These are phyloP conservation scores for Lignosus rhinocerotis DNA, from an alignment of 1,284 basidiomycete genomes.

Conservation along the genomic window DNA sequence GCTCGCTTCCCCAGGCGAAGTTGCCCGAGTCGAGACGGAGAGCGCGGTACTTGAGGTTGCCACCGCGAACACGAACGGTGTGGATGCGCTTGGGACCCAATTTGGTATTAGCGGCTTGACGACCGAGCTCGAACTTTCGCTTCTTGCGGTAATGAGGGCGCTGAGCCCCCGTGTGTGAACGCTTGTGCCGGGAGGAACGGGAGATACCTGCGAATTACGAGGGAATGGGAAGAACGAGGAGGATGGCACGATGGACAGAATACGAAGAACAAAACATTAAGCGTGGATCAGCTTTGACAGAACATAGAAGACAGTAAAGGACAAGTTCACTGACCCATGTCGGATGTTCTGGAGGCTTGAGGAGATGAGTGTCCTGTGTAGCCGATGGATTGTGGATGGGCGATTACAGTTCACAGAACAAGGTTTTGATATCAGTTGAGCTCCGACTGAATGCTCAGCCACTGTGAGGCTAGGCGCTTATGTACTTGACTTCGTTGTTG, in stretches of 20 bases:
- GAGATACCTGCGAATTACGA: slow-evolving; percentile 73
- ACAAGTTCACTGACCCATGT: slow-evolving; percentile 38
- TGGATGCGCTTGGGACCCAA: slow-evolving; percentile 92
- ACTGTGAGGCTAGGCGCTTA: not conserved
- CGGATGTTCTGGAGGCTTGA: slow-evolving; percentile 39
- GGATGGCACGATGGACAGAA: not conserved
- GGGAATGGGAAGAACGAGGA: not conserved
- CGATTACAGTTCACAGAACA: slow-evolving; percentile 34
- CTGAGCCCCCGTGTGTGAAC: slow-evolving; percentile 89
- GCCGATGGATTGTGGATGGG: slow-evolving; percentile 31
- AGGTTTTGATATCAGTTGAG: slow-evolving; percentile 30
- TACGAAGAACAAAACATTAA: not conserved
- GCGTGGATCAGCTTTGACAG: not conserved
- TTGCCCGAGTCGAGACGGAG: slow-evolving; percentile 93
- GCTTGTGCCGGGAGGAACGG: slow-evolving; percentile 93
- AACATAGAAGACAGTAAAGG: not conserved
- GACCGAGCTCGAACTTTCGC: slow-evolving; percentile 98
- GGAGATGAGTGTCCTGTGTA: slow-evolving; percentile 29
- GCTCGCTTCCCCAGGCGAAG: slow-evolving; percentile 96
- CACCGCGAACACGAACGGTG: slow-evolving; percentile 90
- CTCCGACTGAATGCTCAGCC: slow-evolving; percentile 28
- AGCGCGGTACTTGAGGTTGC: slow-evolving; percentile 91
- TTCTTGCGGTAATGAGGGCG: slow-evolving; percentile 97
- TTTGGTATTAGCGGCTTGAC: slow-evolving; percentile 94
- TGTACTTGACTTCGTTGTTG: no score